Evolutionary conservation across 768 basidiomycete genomes (phyloP), one percentile per base, ranked within the genome.

Genomic region (Mycena sanguinolenta): DNA sequence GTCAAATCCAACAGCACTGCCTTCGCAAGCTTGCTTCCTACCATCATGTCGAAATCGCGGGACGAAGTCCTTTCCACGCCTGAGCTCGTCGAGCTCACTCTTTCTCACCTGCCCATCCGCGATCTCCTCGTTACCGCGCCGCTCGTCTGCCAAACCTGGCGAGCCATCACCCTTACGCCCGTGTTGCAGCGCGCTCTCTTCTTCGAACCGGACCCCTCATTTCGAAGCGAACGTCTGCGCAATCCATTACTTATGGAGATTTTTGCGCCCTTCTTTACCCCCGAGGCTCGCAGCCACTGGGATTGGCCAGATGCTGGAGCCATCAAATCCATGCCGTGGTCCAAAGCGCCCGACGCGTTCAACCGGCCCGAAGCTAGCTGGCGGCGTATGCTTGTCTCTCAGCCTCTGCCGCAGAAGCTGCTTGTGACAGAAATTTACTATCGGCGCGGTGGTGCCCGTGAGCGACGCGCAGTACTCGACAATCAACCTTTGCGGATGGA

Each of bases 371-470:
- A 67, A 1, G 58, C 58, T 1, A 66, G 65, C 27, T 63, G 62
- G 62, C 34, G 62, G 36, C 53, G 62, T 16, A 63, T 63, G 62
- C 65, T 67, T 2, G 25, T 67, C 13, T 8, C 27, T 0, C 65
- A 60, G 50, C 65, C 65, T 0, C 65, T 58, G 0, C 50, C n/a
- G 25, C 34, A 19, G 21, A 60, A 17, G 38, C 17, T 67, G 46
- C 3, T 39, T 58, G 28, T 66, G 14, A 5, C 16, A 2, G 34
- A 59, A 17, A 39, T 13, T 0, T 38, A 46, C 36, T 36, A 66
- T 14, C 16, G 1, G 0, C 58, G n/a, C 36, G 3, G 23, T 19
- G 19, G 42, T 27, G 19, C 4, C 14, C n/a, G 4, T 12, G 27
- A 6, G 19, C 38, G 39, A 8, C 27, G 42, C 39, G 58, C 58